A percentile compares a stretch with the other conserved stretches of the same genome.
These are phyloP conservation scores for Naganishia cerealis DNA, from an alignment of 1,284 basidiomycete genomes.

Conservation along the genomic window DNA sequence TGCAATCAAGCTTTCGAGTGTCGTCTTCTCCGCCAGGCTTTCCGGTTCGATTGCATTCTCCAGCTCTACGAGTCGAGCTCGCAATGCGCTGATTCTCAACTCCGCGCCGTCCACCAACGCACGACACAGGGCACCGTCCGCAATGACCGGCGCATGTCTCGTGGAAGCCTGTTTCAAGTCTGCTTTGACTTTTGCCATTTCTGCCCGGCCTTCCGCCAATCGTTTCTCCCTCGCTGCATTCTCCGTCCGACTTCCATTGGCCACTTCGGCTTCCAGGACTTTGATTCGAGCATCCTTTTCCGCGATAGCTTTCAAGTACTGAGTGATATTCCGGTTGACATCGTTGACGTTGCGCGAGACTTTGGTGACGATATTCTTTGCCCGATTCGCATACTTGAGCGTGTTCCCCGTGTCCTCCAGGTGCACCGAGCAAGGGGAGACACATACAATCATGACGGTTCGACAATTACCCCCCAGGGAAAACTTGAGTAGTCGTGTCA, in stretches of 20 bases:
- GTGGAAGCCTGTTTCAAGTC: slow-evolving; percentile 54
- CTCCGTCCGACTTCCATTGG: slow-evolving; percentile 61
- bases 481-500: slow-evolving; percentile 92
- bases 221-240: slow-evolving; percentile 29
- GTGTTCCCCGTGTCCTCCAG: slow-evolving; percentile 98
- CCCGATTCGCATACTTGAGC: slow-evolving; percentile 89
- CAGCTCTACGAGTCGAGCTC: slow-evolving; percentile 67
- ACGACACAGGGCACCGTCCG: slow-evolving; percentile 73
- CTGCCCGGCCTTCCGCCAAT: slow-evolving; percentile 28
- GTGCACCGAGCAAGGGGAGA: slow-evolving; percentile 88
- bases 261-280: slow-evolving; percentile 74
- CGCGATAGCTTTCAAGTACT: slow-evolving; percentile 87
- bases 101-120: slow-evolving; percentile 76
- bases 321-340: slow-evolving; percentile 85
- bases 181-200: slow-evolving; percentile 39
- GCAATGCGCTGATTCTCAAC: slow-evolving; percentile 66
- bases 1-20: slow-evolving; percentile 67
- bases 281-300: slow-evolving; percentile 57
- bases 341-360: slow-evolving; percentile 86
- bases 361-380: slow-evolving; percentile 95
- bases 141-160: slow-evolving; percentile 66
- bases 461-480: slow-evolving; percentile 96
- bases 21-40: slow-evolving; percentile 68
- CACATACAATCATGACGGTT: slow-evolving; percentile 95
- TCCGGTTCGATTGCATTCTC: slow-evolving; percentile 58